phyloP scores from a whole-genome alignment of 371 early-diverging fungal genomes.

The Massospora cicadina region DNA sequence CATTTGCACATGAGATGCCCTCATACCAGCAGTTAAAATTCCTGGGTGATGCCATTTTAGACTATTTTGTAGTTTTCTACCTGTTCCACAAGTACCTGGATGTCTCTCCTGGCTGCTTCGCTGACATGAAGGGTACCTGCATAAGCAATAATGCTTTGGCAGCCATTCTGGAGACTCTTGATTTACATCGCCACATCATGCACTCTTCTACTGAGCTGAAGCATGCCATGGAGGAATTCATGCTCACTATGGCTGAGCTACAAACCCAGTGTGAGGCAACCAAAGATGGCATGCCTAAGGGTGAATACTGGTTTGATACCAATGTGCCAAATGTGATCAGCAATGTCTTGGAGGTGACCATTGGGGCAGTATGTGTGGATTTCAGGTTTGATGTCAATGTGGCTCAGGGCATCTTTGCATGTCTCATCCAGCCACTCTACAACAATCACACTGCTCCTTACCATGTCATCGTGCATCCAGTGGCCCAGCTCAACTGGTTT shows the following conservation, averaged over 20 bases:
- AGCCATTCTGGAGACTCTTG: conserved; percentile 37
- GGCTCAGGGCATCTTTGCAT: conserved; percentile 26
- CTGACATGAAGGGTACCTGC: conserved; percentile 61
- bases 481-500: conserved; percentile 21
- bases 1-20: conserved; percentile 27
- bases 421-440: conserved; percentile 29
- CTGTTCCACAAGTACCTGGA: conserved; percentile 37
- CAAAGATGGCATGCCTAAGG: conserved; percentile 15
- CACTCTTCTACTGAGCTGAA: conserved; percentile 36
- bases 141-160: conserved; percentile 74
- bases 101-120: conserved; percentile 45
- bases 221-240: conserved; percentile 27
- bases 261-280: conserved; percentile 14
- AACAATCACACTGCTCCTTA: conserved; percentile 32
- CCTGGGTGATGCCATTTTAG: conserved; percentile 84
- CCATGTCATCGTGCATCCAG: conserved; percentile 29
- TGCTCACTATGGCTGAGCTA: conserved; percentile 21
- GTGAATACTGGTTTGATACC: conserved; percentile 51
- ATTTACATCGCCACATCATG: conserved; percentile 41
- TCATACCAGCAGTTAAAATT: conserved; percentile 90
- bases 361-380: conserved; percentile 84
- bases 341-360: conserved; percentile 71
- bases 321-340: conserved; percentile 71
- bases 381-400: conserved; percentile 41
- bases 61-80: conserved; percentile 54